Evolutionary conservation across 2,329 filamentous ascomycete species (phyloP).

Genomic region (Hysterium pulicare): DNA sequence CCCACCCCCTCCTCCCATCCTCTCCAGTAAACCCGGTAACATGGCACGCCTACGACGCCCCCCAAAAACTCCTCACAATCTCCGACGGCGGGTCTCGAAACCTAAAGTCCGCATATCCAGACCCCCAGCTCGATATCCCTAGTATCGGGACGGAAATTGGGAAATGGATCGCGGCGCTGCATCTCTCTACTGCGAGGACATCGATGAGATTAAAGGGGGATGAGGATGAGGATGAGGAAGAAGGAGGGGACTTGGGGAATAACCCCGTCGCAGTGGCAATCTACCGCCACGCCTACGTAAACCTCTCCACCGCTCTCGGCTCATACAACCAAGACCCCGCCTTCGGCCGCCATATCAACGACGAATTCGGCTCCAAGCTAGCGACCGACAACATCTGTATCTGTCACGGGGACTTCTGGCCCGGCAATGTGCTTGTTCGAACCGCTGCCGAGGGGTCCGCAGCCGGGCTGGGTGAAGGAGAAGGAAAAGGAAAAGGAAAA

Average conservation of each 20-base stretch:
- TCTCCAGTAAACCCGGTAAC: slow-evolving; percentile 16
- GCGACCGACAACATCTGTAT: slow-evolving; percentile 29
- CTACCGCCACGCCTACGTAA: slow-evolving; percentile 29
- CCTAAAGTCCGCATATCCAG: slow-evolving; percentile 31
- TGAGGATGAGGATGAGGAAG: background rate
- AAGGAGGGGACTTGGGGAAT: slow-evolving; percentile 12
- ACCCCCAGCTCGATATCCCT: slow-evolving; percentile 15
- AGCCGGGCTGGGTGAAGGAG: background rate
- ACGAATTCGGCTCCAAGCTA: slow-evolving; percentile 24
- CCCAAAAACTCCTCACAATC: slow-evolving; percentile 27
- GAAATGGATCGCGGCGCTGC: slow-evolving; percentile 31
- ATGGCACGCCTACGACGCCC: slow-evolving; percentile 22
- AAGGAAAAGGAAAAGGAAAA: background rate
- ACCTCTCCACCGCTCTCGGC: slow-evolving; percentile 20
- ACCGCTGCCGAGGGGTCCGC: background rate
- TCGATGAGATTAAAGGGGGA: slow-evolving; percentile 4
- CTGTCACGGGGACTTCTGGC: slow-evolving; percentile 41
- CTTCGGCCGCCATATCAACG: slow-evolving; percentile 24
- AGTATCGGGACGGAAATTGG: slow-evolving; percentile 25
- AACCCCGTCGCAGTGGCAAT: slow-evolving; percentile 25
- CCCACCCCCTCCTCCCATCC: background rate
- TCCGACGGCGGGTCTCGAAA: slow-evolving; percentile 26
- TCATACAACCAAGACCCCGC: slow-evolving; percentile 14
- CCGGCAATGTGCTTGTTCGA: slow-evolving; percentile 33
- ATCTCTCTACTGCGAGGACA: slow-evolving; percentile 16